Conservation (phyloP, 108 stramenopile genomes). For the Ochromonas danica region DNA sequence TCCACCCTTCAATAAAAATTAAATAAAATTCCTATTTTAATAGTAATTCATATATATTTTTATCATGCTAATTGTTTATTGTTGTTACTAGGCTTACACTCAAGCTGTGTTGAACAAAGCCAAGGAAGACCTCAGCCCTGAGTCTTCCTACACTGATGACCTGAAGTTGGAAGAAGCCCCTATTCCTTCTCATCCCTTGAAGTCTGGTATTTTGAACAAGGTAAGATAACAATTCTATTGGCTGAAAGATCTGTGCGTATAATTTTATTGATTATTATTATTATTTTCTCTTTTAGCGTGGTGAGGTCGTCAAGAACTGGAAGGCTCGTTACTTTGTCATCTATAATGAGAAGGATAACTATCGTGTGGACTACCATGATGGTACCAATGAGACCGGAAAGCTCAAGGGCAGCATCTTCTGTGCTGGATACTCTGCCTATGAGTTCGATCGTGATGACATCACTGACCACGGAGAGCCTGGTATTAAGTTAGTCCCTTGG, state of each 20-base stretch:
- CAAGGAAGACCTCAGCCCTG: background rate
- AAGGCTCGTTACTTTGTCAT: slow-evolving; percentile 23
- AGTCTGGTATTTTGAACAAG: slow-evolving; percentile 21
- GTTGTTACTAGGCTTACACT: background rate
- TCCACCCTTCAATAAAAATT: background rate
- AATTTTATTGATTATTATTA: background rate
- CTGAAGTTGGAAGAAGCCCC: slow-evolving; percentile 1
- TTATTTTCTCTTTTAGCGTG: slow-evolving; percentile 7
- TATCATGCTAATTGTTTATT: background rate
- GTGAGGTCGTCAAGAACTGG: slow-evolving; percentile 29
- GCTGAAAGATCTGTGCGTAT: background rate
- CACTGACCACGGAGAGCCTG: slow-evolving; percentile 9
- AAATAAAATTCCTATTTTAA: background rate
- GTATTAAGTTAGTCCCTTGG: slow-evolving; percentile 35
- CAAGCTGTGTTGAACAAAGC: slow-evolving; percentile 21
- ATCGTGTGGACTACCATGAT: slow-evolving; percentile 18
- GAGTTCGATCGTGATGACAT: slow-evolving; percentile 24
- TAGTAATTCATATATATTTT: background rate
- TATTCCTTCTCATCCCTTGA: background rate
- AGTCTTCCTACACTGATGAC: background rate
- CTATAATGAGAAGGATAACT: slow-evolving; percentile 29
- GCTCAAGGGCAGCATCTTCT: slow-evolving; percentile 25
- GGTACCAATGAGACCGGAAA: slow-evolving; percentile 26
- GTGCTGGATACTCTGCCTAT: slow-evolving; percentile 18
- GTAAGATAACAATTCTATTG: background rate